Base-by-base conservation (phyloP, 768 basidiomycete genomes). In the Favolaschia claudopus region DNA sequence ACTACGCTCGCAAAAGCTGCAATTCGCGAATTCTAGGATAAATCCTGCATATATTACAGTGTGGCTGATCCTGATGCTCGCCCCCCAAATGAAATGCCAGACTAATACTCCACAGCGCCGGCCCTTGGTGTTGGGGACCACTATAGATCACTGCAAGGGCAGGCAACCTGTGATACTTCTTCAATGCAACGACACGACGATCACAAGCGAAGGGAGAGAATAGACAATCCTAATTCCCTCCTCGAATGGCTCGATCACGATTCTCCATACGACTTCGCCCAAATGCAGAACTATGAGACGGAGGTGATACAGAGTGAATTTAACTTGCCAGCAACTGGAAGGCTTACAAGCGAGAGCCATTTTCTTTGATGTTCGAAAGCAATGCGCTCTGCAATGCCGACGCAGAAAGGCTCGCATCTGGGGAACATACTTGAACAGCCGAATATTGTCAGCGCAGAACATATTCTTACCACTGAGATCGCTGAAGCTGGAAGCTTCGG, bases 311-410 rank as follows among this genome's bases (percentile, higher is more conserved):
- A 24, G 27, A 6, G 9, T 22, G 28, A 10, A 43, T 20, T 20
- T 52, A 56, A 29, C 44, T 51, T 7, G 5, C 38, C 12, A 54
- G 7, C 7, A 48, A 47, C 29, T 19, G 12, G 19, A 25, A 43
- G 52, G 20, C 84, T 77, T 67, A 93, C 92, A 91, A 70, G 55
- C 86, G 84, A 12, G 92, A 92, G 4, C 86, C 82, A 36, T 81
- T 81, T 15, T 82, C 83, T 17, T 84, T 84, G 55, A 88, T 85
- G 69, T 93, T 92, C 4, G 91, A 93, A 74, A 89, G 77, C 42
- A 92, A 71, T 0, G 91, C 91, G 63, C 92, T 93, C 69, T 92
- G 92, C 60, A 95, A 70, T 5, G 88, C 92, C 36, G 92, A 93
- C 7, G 85, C 85, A 17, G 91, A 92, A 34, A 94, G 71, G 69